Base-by-base conservation (phyloP, 2,329 filamentous ascomycete species). In the Arachnopeziza araneosa region DNA sequence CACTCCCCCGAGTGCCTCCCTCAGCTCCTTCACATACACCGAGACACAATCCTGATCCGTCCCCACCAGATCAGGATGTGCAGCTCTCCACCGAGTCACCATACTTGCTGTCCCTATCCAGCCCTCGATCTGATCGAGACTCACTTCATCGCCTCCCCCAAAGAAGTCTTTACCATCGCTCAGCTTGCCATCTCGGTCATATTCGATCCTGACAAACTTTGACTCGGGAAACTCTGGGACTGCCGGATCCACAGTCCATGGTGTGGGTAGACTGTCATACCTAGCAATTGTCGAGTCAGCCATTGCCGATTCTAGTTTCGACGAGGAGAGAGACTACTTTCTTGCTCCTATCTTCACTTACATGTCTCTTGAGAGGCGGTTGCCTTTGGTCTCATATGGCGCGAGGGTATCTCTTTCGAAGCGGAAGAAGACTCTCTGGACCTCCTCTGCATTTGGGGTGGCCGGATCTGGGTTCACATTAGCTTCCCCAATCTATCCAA, bases 251-350 rank as follows among this genome's bases (percentile, higher is more conserved):
- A 74, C 48, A 8, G 68, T 68, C 80, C 80, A 83, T 0, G 79
- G 80, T 7, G 82, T 64, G 2, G 62, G 56, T 0, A 82, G 70
- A 6, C 74, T 63, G 4, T 68, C 66, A 62, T 82, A 83, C 55
- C 74, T 66, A 14, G 17, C 6, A 14, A 12, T 17, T 44, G 36
- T 4, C 2, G 26, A 30, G 36, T 44, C 36, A 44, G 36, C 17
- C 17, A 6, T 44, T 19, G 10, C 17, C 12, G 6, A 4, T 44
- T 44, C 36, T 44, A 44, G 17, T 4, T 44, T 44, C 36, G 17
- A 44, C 5, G 3, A 44, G 12, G 6, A 44, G 26, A 30, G 26
- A 9, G 4, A 30, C 9, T 9, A 30, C 26, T 30, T 5, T 30
- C 26, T 30, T 30, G 4, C 26, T 30, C 36, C 36, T 19, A 44